phyloP scores from a whole-genome alignment of 805 yeast genomes.

The Wickerhamia fluorescens region DNA sequence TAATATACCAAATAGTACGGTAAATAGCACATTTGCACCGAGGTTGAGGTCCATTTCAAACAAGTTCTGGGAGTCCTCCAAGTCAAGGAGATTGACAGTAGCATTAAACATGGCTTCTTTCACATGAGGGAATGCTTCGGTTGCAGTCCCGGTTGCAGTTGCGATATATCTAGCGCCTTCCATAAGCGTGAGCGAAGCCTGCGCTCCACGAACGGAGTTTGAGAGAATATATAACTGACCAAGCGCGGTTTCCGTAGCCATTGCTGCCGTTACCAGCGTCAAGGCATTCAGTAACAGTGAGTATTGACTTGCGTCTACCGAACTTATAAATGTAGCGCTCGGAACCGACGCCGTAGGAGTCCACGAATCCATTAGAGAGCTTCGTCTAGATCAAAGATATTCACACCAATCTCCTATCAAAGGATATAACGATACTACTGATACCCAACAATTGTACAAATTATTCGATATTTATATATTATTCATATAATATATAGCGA shows the following conservation, averaged over 20 bases:
- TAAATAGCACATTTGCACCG: constrained; percentile 53
- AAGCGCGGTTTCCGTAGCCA: constrained; percentile 8
- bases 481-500: too few species aligned
- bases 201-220: constrained; percentile 12
- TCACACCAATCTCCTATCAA: too few species aligned
- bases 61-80: constrained; percentile 15
- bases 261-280: constrained; percentile 8
- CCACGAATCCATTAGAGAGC: too few species aligned
- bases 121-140: constrained; percentile 13
- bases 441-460: too few species aligned
- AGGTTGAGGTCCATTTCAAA: constrained; percentile 37
- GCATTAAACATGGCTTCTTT: constrained; percentile 14
- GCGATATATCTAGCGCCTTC: constrained; percentile 14
- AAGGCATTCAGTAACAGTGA: constrained; percentile 8
- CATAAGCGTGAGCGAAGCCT: constrained; percentile 15
- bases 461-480: too few species aligned
- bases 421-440: too few species aligned
- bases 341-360: constrained; percentile 8
- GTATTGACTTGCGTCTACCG: constrained; percentile 9
- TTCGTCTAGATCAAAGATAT: too few species aligned
- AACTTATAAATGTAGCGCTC: constrained; percentile 12
- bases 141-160: constrained; percentile 12
- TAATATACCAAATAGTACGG: constrained; percentile 42
- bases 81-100: constrained; percentile 11
- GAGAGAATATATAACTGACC: constrained; percentile 11